Percentiles rank a stretch among this genome's conserved stretches.
These are phyloP conservation scores for Trametes hirsuta DNA, from an alignment of 1,284 basidiomycete species.

Conservation along the genomic window DNA sequence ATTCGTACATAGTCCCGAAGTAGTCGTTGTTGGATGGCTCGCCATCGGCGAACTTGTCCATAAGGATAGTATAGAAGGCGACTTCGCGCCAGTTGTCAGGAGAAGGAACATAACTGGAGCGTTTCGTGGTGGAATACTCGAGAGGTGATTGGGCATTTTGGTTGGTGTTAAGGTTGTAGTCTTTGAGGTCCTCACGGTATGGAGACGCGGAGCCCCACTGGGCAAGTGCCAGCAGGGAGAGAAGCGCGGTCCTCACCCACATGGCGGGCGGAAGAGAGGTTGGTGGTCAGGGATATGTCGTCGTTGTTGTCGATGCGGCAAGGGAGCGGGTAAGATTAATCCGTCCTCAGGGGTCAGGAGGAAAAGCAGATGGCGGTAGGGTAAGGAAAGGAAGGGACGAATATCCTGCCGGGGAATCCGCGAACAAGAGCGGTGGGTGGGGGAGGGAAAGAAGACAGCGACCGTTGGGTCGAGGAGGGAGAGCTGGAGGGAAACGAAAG, in stretches of 20 bases:
- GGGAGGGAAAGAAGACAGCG: slow-evolving; percentile 24
- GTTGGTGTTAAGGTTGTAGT: slow-evolving; percentile 88
- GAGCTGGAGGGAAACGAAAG: slow-evolving; percentile 24
- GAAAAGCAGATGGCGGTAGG: slow-evolving; percentile 19
- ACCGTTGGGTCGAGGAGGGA: slow-evolving; percentile 26
- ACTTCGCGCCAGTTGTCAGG: slow-evolving; percentile 87
- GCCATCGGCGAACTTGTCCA: slow-evolving; percentile 93
- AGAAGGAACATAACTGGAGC: slow-evolving; percentile 73
- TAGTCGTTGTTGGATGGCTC: slow-evolving; percentile 90
- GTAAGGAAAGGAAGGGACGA: slow-evolving; percentile 29
- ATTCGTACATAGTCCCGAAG: slow-evolving; percentile 80
- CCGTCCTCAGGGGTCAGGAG: slow-evolving; percentile 12
- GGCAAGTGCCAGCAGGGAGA: slow-evolving; percentile 35
- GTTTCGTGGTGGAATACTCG: slow-evolving; percentile 69
- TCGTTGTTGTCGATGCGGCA: slow-evolving; percentile 11
- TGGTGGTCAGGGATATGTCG: slow-evolving; percentile 4
- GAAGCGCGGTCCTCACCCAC: slow-evolving; percentile 35
- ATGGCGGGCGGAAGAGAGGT: slow-evolving; percentile 28
- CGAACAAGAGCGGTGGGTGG: slow-evolving; percentile 16
- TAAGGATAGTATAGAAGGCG: slow-evolving; percentile 83
- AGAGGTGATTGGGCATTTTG: slow-evolving; percentile 70
- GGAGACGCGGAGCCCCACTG: slow-evolving; percentile 53
- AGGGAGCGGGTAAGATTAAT: slow-evolving; percentile 1
- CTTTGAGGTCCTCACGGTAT: slow-evolving; percentile 74
- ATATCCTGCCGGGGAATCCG: slow-evolving; percentile 25